These are phyloP conservation scores for Carpinus fangiana DNA, from an alignment of 306 rosid genomes.

Conservation along the genomic window DNA sequence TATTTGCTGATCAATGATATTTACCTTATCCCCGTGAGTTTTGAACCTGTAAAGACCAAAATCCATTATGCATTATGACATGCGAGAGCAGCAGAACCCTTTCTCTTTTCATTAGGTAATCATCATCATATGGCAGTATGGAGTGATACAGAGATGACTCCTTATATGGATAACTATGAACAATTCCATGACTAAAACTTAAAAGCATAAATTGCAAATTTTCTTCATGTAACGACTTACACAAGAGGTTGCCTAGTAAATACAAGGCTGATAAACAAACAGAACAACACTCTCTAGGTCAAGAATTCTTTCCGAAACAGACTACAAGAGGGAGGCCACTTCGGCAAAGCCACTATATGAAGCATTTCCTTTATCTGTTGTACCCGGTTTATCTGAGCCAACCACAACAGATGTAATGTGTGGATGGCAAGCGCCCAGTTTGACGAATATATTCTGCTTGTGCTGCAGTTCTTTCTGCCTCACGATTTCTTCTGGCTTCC, in stretches of 20 bases:
- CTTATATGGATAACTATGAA: not conserved
- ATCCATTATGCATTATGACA: not conserved
- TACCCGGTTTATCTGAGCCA: constrained; percentile 44
- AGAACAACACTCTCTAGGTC: not conserved
- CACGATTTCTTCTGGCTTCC: constrained; percentile 59
- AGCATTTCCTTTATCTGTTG: not conserved
- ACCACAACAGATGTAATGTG: constrained; percentile 68
- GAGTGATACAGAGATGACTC: not conserved
- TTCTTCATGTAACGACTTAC: constrained; percentile 18
- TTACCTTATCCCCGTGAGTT: too few relatives aligned
- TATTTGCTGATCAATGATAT: too few relatives aligned
- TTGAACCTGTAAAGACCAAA: not conserved
- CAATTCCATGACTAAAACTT: not conserved
- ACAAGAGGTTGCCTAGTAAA: not conserved
- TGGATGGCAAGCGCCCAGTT: constrained; percentile 68
- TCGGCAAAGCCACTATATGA: not conserved
- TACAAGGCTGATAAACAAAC: constrained; percentile 3
- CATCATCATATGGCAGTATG: not conserved
- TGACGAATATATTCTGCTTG: constrained; percentile 80
- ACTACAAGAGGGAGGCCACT: not conserved
- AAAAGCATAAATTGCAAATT: not conserved
- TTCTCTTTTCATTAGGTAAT: not conserved
- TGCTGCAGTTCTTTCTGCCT: constrained; percentile 73
- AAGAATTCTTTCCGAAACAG: constrained; percentile 4
- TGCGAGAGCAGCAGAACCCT: not conserved